phyloP scores from a whole-genome alignment of 352 stramenopile genomes.

The Globisporangium rhizosaccharum region DNA sequence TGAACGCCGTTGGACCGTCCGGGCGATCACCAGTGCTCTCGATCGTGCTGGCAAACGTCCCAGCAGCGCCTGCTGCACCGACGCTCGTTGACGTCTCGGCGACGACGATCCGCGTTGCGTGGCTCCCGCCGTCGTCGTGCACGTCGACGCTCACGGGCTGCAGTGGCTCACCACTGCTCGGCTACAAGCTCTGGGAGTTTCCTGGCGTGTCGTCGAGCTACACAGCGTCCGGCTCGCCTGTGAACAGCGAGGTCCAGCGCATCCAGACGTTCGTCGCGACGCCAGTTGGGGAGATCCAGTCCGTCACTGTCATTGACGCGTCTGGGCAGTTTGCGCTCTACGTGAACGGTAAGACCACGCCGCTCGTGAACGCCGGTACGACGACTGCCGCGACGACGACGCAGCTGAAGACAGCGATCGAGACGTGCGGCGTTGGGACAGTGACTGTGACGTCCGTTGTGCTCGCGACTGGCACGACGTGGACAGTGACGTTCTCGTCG shows the following conservation, averaged over 20 bases:
- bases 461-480: conserved; percentile 42
- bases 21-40: conserved; percentile 82
- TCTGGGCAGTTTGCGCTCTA: conserved; percentile 72
- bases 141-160: conserved; percentile 72
- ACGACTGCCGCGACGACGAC: conserved; percentile 20
- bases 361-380: conserved; percentile 36
- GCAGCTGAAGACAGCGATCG: conserved; percentile 48
- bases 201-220: conserved; percentile 62
- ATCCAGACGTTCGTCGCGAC: conserved; percentile 74
- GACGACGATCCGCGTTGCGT: conserved; percentile 62
- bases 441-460: conserved; percentile 38
- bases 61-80: conserved; percentile 41
- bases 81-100: conserved; percentile 54
- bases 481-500: conserved; percentile 63
- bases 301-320: conserved; percentile 52
- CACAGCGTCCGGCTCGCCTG: conserved; percentile 71
- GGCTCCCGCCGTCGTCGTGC: conserved; percentile 55
- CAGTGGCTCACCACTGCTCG: conserved; percentile 75
- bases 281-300: conserved; percentile 67
- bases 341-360: conserved; percentile 50
- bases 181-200: conserved; percentile 94
- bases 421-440: conserved; percentile 44
- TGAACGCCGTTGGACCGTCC: conserved; percentile 84
- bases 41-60: conserved; percentile 82
- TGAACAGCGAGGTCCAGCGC: conserved; percentile 86